phyloP scores from a whole-genome alignment of 2,329 filamentous ascomycete genomes.

The Davidsoniella virescens region DNA sequence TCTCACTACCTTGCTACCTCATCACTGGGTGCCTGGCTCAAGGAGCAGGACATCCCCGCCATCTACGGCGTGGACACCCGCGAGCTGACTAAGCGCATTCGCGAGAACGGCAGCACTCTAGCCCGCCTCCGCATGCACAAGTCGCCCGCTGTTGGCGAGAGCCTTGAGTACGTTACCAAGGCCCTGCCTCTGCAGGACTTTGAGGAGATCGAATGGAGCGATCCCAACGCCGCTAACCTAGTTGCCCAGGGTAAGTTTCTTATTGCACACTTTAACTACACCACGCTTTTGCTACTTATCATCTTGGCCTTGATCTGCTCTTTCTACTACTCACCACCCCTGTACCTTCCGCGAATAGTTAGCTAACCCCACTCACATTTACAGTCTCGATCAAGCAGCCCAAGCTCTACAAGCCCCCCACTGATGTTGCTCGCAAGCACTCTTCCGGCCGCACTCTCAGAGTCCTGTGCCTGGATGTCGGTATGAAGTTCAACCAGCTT shows the following conservation, averaged over 20 bases:
- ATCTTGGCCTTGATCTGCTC: neutral
- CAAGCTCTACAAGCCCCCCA: conserved; percentile 66
- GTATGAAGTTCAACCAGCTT: conserved; percentile 96
- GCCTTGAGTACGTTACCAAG: conserved; percentile 11
- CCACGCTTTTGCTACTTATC: neutral
- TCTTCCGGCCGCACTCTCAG: conserved; percentile 75
- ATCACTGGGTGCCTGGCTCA: conserved; percentile 85
- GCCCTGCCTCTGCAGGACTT: conserved; percentile 35
- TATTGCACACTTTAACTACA: conserved; percentile 2
- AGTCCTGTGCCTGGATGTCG: conserved; percentile 87
- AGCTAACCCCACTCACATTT: conserved; percentile 18
- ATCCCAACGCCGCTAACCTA: conserved; percentile 85
- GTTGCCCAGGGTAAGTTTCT: conserved; percentile 72
- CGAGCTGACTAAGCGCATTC: conserved; percentile 83
- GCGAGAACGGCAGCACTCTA: conserved; percentile 90
- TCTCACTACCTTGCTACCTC: conserved; percentile 87
- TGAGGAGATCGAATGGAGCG: conserved; percentile 70
- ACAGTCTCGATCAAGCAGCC: conserved; percentile 78
- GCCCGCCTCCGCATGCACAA: conserved; percentile 66
- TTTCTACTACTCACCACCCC: neutral
- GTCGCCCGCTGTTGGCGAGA: conserved; percentile 23
- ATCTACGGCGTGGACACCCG: conserved; percentile 93
- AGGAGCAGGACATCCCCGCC: conserved; percentile 85
- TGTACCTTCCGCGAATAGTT: neutral
- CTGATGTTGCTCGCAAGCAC: conserved; percentile 59